Percentiles rank a stretch among this genome's conserved stretches.
Conservation (phyloP, 176 grass and related monocot species). For the Carex cristatella region DNA sequence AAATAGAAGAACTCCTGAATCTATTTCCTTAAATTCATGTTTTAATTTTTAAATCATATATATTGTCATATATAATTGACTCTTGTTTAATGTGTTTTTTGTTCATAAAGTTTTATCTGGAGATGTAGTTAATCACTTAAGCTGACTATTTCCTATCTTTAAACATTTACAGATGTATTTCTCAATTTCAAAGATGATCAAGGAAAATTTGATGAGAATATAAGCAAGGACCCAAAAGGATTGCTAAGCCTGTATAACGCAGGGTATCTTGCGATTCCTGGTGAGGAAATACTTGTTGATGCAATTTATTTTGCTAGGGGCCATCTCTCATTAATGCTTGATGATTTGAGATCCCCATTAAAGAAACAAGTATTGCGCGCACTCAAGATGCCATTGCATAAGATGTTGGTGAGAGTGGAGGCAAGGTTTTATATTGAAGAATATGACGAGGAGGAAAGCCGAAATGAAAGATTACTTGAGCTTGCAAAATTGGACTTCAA, state of each 20-base stretch:
- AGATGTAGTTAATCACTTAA: too few species aligned
- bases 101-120: too few species aligned
- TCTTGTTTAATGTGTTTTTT: too few species aligned
- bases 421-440: slow-evolving; percentile 26
- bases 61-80: too few species aligned
- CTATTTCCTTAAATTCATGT: too few species aligned
- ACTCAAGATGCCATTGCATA: slow-evolving; percentile 27
- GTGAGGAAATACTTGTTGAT: slow-evolving; percentile 27
- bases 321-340: not conserved
- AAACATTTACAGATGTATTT: slow-evolving; percentile 30
- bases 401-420: slow-evolving; percentile 32
- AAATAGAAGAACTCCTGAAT: too few species aligned
- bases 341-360: not conserved
- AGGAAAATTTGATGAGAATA: not conserved
- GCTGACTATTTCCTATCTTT: too few species aligned
- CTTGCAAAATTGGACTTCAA: slow-evolving; percentile 41
- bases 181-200: slow-evolving; percentile 23
- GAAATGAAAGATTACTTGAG: slow-evolving; percentile 6
- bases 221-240: not conserved
- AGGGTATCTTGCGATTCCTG: slow-evolving; percentile 23
- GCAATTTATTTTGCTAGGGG: slow-evolving; percentile 15
- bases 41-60: too few species aligned
- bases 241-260: slow-evolving; percentile 36
- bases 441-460: slow-evolving; percentile 4
- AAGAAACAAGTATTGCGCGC: slow-evolving; percentile 21